phyloP scores from a whole-genome alignment of 2,329 filamentous ascomycete species.

The Ascochyta koolunga region DNA sequence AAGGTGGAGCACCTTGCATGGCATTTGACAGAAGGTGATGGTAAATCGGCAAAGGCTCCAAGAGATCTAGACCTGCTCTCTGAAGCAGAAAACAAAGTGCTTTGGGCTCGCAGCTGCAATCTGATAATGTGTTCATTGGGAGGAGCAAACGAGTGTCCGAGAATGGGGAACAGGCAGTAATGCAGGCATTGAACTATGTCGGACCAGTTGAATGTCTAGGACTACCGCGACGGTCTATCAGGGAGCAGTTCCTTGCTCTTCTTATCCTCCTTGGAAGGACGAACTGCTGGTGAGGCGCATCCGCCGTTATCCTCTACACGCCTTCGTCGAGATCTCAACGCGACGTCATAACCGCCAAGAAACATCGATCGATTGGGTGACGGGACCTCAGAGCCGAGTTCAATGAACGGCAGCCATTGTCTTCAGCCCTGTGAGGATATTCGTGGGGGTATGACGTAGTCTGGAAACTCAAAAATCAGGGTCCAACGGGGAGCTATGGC shows the following conservation, averaged over 20 bases:
- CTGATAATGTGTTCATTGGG: background rate
- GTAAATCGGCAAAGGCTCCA: background rate
- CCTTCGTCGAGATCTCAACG: background rate
- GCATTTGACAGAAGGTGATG: background rate
- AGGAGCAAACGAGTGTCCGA: background rate
- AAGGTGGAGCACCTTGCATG: conserved; percentile 23
- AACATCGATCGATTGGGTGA: conserved; percentile 1
- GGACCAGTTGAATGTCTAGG: background rate
- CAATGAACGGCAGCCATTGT: background rate
- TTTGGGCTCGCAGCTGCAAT: background rate
- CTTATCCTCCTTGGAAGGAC: background rate
- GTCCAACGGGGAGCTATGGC: background rate
- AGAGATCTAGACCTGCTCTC: background rate
- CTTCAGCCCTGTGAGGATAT: conserved; percentile 19
- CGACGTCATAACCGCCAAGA: conserved; percentile 5
- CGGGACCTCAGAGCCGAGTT: background rate
- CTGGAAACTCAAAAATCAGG: conserved; percentile 7
- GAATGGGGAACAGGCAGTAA: background rate
- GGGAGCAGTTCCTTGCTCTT: background rate
- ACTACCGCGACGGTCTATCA: background rate
- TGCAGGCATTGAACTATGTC: background rate
- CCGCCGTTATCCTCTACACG: background rate
- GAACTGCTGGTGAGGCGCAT: background rate
- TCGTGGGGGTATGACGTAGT: conserved; percentile 28
- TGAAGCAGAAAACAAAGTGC: background rate